Conservation (phyloP, 768 basidiomycete genomes). For the Nevesoporus exiguus region DNA sequence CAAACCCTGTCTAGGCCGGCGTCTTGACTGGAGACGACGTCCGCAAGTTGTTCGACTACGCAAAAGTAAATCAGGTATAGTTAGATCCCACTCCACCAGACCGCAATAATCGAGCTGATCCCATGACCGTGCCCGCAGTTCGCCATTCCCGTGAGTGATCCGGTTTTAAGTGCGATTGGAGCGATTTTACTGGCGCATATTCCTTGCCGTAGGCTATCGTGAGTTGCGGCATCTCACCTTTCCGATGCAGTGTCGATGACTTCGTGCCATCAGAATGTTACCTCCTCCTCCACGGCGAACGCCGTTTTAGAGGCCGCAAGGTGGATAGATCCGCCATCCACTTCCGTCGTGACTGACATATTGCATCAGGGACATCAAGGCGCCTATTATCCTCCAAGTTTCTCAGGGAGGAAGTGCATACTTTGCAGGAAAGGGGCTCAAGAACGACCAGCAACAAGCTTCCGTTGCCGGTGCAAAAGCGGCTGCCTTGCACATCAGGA, state of each 20-base stretch:
- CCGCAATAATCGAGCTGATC: slow-evolving; percentile 2
- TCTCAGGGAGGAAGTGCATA: slow-evolving; percentile 97
- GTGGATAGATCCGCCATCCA: slow-evolving; percentile 34
- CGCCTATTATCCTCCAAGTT: slow-evolving; percentile 96
- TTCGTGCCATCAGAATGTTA: slow-evolving; percentile 68
- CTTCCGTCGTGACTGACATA: slow-evolving; percentile 12
- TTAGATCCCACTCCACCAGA: neutral
- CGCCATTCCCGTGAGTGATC: slow-evolving; percentile 72
- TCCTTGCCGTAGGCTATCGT: slow-evolving; percentile 62
- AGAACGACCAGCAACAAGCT: slow-evolving; percentile 94
- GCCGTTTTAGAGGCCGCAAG: slow-evolving; percentile 95
- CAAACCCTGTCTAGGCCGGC: slow-evolving; percentile 59
- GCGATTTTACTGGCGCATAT: neutral
- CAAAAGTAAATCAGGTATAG: slow-evolving; percentile 78
- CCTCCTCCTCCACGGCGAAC: slow-evolving; percentile 93
- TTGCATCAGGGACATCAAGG: slow-evolving; percentile 76
- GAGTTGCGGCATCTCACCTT: slow-evolving; percentile 32
- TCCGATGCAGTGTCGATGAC: neutral
- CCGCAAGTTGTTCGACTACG: slow-evolving; percentile 93
- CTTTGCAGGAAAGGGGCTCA: slow-evolving; percentile 94
- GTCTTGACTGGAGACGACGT: slow-evolving; percentile 95
- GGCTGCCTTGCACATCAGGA: slow-evolving; percentile 88
- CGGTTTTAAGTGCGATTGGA: neutral
- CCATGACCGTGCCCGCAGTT: slow-evolving; percentile 45
- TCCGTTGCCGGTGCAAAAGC: slow-evolving; percentile 91